Conservation (phyloP, 2,329 filamentous ascomycete genomes). For the Exutisphaerella laricina region DNA sequence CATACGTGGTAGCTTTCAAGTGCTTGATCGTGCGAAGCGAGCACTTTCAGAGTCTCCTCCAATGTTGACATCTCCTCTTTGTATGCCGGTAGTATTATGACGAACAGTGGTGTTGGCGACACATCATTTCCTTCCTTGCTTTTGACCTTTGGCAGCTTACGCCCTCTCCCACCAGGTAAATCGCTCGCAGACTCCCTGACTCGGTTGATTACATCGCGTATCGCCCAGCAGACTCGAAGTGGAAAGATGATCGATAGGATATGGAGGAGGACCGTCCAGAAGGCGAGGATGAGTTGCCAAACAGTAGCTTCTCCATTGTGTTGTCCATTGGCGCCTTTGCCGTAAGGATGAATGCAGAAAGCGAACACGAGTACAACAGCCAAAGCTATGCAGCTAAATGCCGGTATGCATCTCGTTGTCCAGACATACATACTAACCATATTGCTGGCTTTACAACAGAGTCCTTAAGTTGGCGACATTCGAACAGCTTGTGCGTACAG, state of each 20-base stretch:
- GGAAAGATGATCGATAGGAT: constrained; percentile 59
- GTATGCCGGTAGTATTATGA: constrained; percentile 66
- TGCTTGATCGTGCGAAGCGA: constrained; percentile 62
- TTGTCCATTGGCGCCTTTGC: constrained; percentile 20
- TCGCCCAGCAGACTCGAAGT: constrained; percentile 56
- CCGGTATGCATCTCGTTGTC: constrained; percentile 28
- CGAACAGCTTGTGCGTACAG: neutral
- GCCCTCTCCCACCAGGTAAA: constrained; percentile 17
- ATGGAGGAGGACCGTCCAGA: constrained; percentile 62
- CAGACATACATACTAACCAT: constrained; percentile 25
- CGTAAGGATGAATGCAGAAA: constrained; percentile 27
- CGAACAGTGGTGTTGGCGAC: constrained; percentile 48
- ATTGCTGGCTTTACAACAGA: neutral
- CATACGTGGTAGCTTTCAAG: constrained; percentile 63
- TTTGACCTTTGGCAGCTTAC: constrained; percentile 16
- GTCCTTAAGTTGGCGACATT: constrained; percentile 3
- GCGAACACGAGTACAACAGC: constrained; percentile 24
- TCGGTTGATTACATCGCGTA: constrained; percentile 50
- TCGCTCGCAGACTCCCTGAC: constrained; percentile 23
- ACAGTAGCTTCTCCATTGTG: constrained; percentile 27
- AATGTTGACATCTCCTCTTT: constrained; percentile 66
- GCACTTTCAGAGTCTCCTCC: constrained; percentile 61
- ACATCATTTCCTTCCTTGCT: constrained; percentile 18
- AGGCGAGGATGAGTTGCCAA: constrained; percentile 27
- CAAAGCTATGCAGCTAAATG: constrained; percentile 24